These are phyloP conservation scores for Capillidium rhysosporum DNA, from an alignment of 371 early-diverging fungal genomes.

Conservation along the genomic window DNA sequence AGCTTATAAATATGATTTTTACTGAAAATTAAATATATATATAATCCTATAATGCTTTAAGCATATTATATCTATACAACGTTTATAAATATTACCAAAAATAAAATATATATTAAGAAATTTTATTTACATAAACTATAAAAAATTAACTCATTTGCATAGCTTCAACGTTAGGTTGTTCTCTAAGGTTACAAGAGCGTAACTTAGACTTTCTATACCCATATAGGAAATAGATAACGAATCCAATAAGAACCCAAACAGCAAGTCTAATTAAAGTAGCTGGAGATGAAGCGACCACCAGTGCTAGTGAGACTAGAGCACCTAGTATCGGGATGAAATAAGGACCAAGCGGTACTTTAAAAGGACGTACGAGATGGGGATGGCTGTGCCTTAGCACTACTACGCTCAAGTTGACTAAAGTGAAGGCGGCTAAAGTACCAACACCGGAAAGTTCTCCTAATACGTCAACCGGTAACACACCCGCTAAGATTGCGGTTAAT, in stretches of 20 bases:
- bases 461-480: conserved; percentile 57
- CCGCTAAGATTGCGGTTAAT: conserved; percentile 47
- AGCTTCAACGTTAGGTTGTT: no score
- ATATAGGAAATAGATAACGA: conserved; percentile 41
- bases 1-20: no score
- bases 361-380: conserved; percentile 47
- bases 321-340: conserved; percentile 37
- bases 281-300: conserved; percentile 37
- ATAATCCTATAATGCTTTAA: no score
- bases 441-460: conserved; percentile 69
- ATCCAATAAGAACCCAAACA: conserved; percentile 44
- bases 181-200: background rate
- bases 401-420: conserved; percentile 56
- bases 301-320: conserved; percentile 27
- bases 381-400: conserved; percentile 50
- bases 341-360: conserved; percentile 52
- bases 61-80: no score
- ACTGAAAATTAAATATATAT: no score
- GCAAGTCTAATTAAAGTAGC: conserved; percentile 24
- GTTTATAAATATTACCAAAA: no score
- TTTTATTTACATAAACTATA: no score
- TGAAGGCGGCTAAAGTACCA: conserved; percentile 69
- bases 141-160: no score
- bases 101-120: no score
- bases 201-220: conserved; percentile 12